Percentiles rank a stretch among this genome's conserved stretches.
phyloP scores from a whole-genome alignment of 2,329 filamentous ascomycete species.

The Sarocladium brachiariae region DNA sequence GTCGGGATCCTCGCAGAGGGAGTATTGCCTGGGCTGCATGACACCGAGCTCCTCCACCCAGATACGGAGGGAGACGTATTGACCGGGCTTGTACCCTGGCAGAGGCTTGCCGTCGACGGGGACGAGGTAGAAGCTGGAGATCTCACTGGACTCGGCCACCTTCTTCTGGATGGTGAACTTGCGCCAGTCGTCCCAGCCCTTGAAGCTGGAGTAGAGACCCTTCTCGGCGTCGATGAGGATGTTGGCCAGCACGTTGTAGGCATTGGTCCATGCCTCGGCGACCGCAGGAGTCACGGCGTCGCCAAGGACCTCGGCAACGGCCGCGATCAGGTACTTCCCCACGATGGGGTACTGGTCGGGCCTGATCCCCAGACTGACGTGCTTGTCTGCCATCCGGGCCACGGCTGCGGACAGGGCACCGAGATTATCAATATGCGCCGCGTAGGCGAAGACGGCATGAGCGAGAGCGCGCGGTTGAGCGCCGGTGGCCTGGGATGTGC shows the following conservation, averaged over 20 bases:
- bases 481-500: slow-evolving; percentile 59
- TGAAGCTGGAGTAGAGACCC: slow-evolving; percentile 48
- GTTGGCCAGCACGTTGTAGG: slow-evolving; percentile 64
- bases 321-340: slow-evolving; percentile 58
- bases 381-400: slow-evolving; percentile 70
- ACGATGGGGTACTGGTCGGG: slow-evolving; percentile 67
- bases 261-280: slow-evolving; percentile 62
- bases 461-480: slow-evolving; percentile 66
- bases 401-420: slow-evolving; percentile 47
- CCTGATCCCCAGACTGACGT: slow-evolving; percentile 62
- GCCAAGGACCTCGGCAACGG: slow-evolving; percentile 62
- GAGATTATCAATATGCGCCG: slow-evolving; percentile 64
- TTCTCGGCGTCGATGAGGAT: slow-evolving; percentile 62
- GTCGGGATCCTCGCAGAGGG: slow-evolving; percentile 52
- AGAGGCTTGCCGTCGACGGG: slow-evolving; percentile 50
- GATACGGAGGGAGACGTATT: slow-evolving; percentile 64
- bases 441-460: slow-evolving; percentile 63
- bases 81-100: slow-evolving; percentile 59
- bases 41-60: slow-evolving; percentile 51
- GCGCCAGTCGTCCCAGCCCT: slow-evolving; percentile 41
- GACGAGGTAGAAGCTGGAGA: slow-evolving; percentile 65
- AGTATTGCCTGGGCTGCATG: slow-evolving; percentile 72
- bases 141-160: slow-evolving; percentile 49
- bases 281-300: slow-evolving; percentile 60
- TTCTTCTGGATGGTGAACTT: slow-evolving; percentile 52